Conservation (phyloP, 169 alveolate species). For the Eimeria brunetti region DNA sequence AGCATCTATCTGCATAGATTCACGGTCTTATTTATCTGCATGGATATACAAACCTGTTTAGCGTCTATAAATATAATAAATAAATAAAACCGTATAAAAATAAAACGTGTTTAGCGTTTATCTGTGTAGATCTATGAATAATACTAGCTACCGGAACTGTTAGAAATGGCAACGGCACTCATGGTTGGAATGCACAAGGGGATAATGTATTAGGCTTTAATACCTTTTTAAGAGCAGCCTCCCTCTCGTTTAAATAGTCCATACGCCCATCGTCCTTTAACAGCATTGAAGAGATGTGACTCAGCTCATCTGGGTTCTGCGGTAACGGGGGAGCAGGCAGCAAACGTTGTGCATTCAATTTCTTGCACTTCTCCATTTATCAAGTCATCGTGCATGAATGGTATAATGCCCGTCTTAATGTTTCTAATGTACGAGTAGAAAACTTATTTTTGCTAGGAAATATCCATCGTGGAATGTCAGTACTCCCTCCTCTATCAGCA, state of each 20-base stretch:
- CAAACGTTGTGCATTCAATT: neutral
- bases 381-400: neutral
- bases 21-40: no score
- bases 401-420: no score
- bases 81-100: no score
- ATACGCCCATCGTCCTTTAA: conserved; percentile 37
- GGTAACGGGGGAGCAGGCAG: neutral
- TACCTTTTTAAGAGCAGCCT: conserved; percentile 41
- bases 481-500: neutral
- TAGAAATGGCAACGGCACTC: neutral
- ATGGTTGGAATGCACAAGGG: neutral
- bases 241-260: conserved; percentile 24
- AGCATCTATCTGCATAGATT: neutral
- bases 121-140: neutral
- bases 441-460: neutral
- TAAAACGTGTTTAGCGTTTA: neutral
- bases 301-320: conserved; percentile 45
- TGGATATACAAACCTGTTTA: no score
- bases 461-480: neutral
- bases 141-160: neutral
- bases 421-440: neutral
- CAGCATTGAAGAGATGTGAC: conserved; percentile 35
- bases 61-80: no score
- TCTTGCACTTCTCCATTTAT: neutral
- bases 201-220: neutral